Base-by-base conservation (phyloP, 129 eudicot species). In the Lactuca saligna region DNA sequence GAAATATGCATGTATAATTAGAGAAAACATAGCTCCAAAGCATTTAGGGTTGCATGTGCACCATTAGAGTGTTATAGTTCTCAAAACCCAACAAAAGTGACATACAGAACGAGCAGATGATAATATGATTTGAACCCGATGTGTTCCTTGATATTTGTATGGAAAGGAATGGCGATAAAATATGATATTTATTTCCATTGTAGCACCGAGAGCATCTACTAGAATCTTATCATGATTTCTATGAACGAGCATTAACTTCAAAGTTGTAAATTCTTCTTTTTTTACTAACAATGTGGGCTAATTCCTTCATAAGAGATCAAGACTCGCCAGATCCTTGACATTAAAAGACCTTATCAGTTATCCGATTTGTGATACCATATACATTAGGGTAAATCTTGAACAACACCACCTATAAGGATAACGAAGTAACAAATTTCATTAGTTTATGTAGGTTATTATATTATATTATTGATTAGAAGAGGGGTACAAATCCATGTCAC, bases 321-420 rank as follows among this genome's bases (percentile, higher is more conserved):
- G 91, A 82, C 74, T 88, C 98, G 15, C 98, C 98, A 65, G 82
- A 91, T 96, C 98, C 98, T 88, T 82, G 2, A 42, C 68, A 56
- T 49, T 17, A 76, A 76, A 60, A 78, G 71, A 65, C 44, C 56
- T 72, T 46, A 46, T 46, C 51, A 46, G 29, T 25, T 25, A 39
- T 80, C 41, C 75, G 78, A 61, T 57, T 9, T 37, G 32, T 31
- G 29, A 54, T 61, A 72, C 42, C 53, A 38, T 16, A 25, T 25
- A 25, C 29, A 25, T 25, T 25, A 25, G 29, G 29, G 29, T 25
- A 25, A 25, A 25, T 1, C 29, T 25, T 25, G 29, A 25, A 25
- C 29, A 1, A 25, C 29, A 25, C 29, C 29, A 25, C 29, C 29
- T 25, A 25, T 25, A 25, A 25, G 29, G 29, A 25, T 25, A 25